Evolutionary conservation across 441 rosid species (phyloP), one percentile per base, ranked within the genome.

Genomic region (Biscutella laevigata): DNA sequence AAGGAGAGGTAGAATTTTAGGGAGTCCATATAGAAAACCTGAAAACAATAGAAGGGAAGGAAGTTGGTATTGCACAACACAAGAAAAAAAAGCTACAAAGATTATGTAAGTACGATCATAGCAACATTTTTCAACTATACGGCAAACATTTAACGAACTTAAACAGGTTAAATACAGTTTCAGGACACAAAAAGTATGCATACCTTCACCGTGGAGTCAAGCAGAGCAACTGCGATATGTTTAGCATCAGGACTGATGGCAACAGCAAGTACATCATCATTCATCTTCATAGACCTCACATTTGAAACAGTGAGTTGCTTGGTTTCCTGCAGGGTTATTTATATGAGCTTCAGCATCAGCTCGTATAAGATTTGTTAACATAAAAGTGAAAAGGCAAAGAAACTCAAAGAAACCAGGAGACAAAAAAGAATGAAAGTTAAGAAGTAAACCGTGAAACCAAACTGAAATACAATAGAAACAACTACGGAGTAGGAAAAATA

Each of bases 191-290:
- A 7, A 52, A 5, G 43, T 42, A 51, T 29, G 20, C 27, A 14
- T 50, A 92, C 98, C 96, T 88, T 86, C 76, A 92, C 96, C 12
- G 95, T 92, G 75, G 79, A 78, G 75, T 92, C 91, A 63, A 88
- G 72, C 48, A 92, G 73, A 8, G 98, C 91, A 73, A 83, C 89
- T 40, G 98, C 95, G 70, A 92, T 72, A 54, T 85, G 79, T 65
- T 92, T 87, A 44, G 87, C 79, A 62, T 92, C 94, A 53, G 96
- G 95, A 67, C 96, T 83, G 60, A 84, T 69, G 51, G 87, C 84
- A 76, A 92, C 83, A 38, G 73, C 94, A 40, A 86, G 71, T 61
- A 92, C 96, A 59, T 88, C 96, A 59, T 86, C 95, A 72, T 92
- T 84, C 98, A 92, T 83, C 84, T 86, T 92, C 80, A 78, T 68